phyloP scores from a whole-genome alignment of 2,329 filamentous ascomycete species.

The Annulohypoxylon truncatum region DNA sequence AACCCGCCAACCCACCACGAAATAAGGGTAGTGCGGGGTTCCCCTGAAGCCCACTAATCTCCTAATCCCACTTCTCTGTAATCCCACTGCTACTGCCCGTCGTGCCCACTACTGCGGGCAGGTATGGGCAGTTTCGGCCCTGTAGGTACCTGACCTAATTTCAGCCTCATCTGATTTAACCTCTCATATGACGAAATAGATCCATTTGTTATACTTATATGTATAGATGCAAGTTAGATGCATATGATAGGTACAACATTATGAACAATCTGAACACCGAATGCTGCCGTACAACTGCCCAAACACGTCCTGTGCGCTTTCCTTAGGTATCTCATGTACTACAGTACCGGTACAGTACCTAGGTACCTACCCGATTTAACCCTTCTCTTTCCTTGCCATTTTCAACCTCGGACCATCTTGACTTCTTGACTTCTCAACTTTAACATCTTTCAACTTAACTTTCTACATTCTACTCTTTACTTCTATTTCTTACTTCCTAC shows the following conservation, averaged over 20 bases:
- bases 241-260: slow-evolving; percentile 15
- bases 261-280: slow-evolving; percentile 9
- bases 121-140: slow-evolving; percentile 1
- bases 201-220: slow-evolving; percentile 3
- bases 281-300: slow-evolving; percentile 21
- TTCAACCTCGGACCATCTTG: slow-evolving; percentile 4
- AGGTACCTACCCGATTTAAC: slow-evolving; percentile 10
- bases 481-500: background rate
- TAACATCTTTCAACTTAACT: background rate
- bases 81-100: slow-evolving; percentile 4
- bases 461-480: background rate
- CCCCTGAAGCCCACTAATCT: slow-evolving; percentile 9
- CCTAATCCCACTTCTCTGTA: background rate
- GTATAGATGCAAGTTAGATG: slow-evolving; percentile 3
- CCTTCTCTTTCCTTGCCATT: background rate
- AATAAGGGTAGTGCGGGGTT: slow-evolving; percentile 15
- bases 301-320: background rate
- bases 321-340: background rate
- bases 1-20: background rate
- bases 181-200: slow-evolving; percentile 13
- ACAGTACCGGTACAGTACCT: background rate
- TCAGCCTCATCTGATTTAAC: slow-evolving; percentile 32
- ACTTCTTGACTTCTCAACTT: slow-evolving; percentile 3
- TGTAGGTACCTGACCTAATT: slow-evolving; percentile 22
- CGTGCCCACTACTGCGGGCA: background rate